Conservation (phyloP, 805 yeast species). For the Wickerhamomyces sydowiorum region DNA sequence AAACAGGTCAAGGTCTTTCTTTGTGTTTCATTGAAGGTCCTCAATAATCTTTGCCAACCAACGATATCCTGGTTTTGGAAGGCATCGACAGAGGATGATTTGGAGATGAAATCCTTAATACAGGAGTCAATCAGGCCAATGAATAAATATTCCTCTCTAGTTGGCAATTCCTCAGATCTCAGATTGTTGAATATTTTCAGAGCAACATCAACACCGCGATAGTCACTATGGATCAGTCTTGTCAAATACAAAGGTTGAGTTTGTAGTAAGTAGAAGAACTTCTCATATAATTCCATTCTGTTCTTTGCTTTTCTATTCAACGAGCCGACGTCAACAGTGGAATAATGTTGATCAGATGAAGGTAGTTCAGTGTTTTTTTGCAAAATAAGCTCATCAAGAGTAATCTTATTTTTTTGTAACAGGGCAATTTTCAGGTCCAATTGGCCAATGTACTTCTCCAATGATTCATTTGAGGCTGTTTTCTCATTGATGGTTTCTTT, state of each 20-base stretch:
- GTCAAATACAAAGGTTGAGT: conserved; percentile 74
- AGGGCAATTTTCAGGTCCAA: conserved; percentile 74
- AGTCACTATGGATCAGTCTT: conserved; percentile 38
- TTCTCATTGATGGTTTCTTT: conserved; percentile 66
- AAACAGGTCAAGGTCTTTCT: conserved; percentile 25
- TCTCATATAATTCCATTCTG: conserved; percentile 65
- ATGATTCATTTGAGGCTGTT: conserved; percentile 61
- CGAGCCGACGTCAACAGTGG: conserved; percentile 21
- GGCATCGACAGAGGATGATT: conserved; percentile 24
- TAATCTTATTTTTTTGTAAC: conserved; percentile 71
- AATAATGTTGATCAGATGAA: neutral
- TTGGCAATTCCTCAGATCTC: conserved; percentile 21
- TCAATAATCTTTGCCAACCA: conserved; percentile 41
- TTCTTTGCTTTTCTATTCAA: conserved; percentile 31
- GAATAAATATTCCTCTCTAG: conserved; percentile 21
- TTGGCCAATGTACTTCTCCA: conserved; percentile 71
- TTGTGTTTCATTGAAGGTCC: conserved; percentile 33
- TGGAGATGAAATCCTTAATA: conserved; percentile 30
- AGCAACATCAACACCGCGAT: conserved; percentile 22
- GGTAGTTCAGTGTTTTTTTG: conserved; percentile 27
- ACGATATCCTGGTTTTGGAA: conserved; percentile 10
- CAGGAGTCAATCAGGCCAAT: conserved; percentile 19
- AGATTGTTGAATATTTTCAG: conserved; percentile 20
- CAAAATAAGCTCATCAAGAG: conserved; percentile 59
- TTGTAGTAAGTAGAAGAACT: conserved; percentile 75